These are phyloP conservation scores for Bipolaris cookei DNA, from an alignment of 2,329 filamentous ascomycete genomes.

Conservation along the genomic window DNA sequence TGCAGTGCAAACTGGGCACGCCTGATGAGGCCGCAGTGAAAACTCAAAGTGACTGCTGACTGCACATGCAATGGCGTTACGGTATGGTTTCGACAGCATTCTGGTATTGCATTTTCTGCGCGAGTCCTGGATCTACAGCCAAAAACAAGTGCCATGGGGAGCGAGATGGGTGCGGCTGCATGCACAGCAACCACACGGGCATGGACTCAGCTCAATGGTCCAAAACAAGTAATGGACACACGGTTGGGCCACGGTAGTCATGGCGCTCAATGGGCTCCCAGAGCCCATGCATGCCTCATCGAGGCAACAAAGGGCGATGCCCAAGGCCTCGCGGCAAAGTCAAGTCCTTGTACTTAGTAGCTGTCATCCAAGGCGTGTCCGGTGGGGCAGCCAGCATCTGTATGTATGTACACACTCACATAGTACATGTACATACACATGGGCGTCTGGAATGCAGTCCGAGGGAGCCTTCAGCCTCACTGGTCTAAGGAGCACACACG, in stretches of 20 bases:
- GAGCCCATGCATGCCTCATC: not conserved
- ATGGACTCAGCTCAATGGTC: not conserved
- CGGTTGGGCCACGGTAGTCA: not conserved
- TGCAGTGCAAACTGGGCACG: not conserved
- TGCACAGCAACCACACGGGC: not conserved
- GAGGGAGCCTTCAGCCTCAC: not conserved
- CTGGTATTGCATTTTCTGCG: not conserved
- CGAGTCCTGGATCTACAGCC: not conserved
- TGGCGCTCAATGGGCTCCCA: not conserved
- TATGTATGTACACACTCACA: not conserved
- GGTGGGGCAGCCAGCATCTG: constrained; percentile 26
- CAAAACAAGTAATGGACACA: not conserved
- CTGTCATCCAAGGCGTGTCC: constrained; percentile 22
- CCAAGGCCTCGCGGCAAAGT: constrained; percentile 13
- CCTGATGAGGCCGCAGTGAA: not conserved
- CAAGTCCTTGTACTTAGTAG: constrained; percentile 19
- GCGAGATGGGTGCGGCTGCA: not conserved
- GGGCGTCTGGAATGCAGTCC: not conserved
- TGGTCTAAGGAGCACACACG: constrained; percentile 3
- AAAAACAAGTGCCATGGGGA: not conserved
- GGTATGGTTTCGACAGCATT: not conserved
- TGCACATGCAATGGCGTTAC: not conserved
- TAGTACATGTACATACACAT: not conserved
- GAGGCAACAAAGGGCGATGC: constrained; percentile 6
- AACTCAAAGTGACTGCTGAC: not conserved